phyloP scores from a whole-genome alignment of 257 asterid species.

The Penstemon davidsonii region DNA sequence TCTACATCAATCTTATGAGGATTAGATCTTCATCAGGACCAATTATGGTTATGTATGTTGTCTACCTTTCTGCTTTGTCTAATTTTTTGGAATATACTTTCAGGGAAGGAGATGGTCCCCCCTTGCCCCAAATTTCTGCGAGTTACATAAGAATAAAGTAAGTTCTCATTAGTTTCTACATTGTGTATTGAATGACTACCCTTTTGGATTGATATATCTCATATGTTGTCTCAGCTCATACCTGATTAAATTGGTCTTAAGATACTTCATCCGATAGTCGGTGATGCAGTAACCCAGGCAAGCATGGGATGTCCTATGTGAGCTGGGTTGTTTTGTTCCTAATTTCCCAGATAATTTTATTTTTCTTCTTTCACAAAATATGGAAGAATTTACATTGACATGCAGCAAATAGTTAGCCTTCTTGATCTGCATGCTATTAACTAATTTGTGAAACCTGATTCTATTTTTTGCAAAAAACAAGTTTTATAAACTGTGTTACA shows the following conservation, averaged over 20 bases:
- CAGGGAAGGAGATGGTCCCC: conserved; percentile 71
- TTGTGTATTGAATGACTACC: no score
- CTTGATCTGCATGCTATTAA: neutral
- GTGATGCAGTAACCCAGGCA: no score
- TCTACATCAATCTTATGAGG: conserved; percentile 24
- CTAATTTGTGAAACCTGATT: no score
- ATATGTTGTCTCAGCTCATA: no score
- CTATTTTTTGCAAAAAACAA: no score
- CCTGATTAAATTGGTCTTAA: no score
- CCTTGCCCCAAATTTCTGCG: conserved; percentile 86
- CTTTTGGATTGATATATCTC: no score
- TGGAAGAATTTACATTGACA: neutral
- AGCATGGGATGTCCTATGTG: no score
- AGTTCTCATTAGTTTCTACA: conserved; percentile 29
- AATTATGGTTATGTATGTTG: conserved; percentile 11
- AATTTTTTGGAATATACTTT: conserved; percentile 31
- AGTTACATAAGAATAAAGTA: conserved; percentile 95
- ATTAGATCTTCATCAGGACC: conserved; percentile 15
- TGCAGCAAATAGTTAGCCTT: neutral
- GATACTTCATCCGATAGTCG: no score
- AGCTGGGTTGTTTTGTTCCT: neutral
- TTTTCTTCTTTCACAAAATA: neutral
- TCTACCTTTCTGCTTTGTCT: conserved; percentile 27
- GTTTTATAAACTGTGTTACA: no score
- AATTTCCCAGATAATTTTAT: neutral